Percentiles rank a stretch among this genome's conserved stretches.
phyloP scores from a whole-genome alignment of 257 asterid species.

The Salvia rosmarinus region DNA sequence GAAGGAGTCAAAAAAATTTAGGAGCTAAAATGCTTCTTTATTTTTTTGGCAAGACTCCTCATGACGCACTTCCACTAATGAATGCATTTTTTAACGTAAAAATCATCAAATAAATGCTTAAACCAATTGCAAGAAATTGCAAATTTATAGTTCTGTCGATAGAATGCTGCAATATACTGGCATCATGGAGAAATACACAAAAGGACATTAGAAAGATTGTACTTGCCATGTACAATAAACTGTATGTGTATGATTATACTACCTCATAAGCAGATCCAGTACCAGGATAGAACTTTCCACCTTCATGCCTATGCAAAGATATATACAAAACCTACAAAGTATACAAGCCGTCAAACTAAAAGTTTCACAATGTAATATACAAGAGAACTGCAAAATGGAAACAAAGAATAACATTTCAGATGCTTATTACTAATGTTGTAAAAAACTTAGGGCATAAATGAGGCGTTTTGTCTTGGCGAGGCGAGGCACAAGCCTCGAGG shows the following conservation, averaged over 20 bases:
- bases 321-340: constrained; percentile 80
- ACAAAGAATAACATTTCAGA: constrained; percentile 29
- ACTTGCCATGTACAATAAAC: neutral
- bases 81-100: constrained; percentile 8
- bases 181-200: constrained; percentile 24
- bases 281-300: constrained; percentile 95
- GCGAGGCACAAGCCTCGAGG: no score
- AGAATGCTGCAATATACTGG: constrained; percentile 11
- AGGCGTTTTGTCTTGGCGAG: no score
- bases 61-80: constrained; percentile 1
- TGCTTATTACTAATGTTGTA: no score
- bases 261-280: constrained; percentile 98
- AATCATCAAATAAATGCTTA: constrained; percentile 2
- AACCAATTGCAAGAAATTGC: neutral
- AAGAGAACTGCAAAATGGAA: constrained; percentile 10
- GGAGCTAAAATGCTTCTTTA: constrained; percentile 18
- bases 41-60: constrained; percentile 18
- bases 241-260: constrained; percentile 16
- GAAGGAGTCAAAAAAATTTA: neutral
- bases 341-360: constrained; percentile 25
- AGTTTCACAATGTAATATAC: constrained; percentile 8
- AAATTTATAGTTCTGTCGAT: neutral
- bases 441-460: no score
- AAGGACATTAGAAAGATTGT: constrained; percentile 3
- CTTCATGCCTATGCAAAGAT: constrained; percentile 95